Base-by-base conservation (phyloP, 2,329 filamentous ascomycete species). In the Neofusicoccum laricinum region DNA sequence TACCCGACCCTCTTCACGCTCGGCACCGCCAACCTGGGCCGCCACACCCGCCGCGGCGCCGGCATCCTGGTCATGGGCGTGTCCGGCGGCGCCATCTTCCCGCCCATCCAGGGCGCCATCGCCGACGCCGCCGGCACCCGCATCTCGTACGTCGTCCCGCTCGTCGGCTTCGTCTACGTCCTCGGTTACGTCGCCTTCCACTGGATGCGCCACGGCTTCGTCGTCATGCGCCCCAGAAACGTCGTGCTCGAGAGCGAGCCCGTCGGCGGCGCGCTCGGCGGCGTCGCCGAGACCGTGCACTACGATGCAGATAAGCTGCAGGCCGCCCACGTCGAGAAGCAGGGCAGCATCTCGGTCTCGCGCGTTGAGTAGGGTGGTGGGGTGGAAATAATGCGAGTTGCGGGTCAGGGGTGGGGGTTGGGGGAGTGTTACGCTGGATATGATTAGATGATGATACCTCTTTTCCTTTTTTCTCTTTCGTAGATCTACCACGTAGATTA, bases 141-240 rank as follows among this genome's bases (percentile, higher is more conserved):
- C 4, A 78, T 79, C 69, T 80, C 77, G 14, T 81, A 80, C 69
- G 63, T 81, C 25, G 78, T 81, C 0, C 79, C 80, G 4, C 71
- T 80, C 14, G 73, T 78, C 61, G 79, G 79, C 21, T 81, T 81
- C 69, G 64, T 77, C 38, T 76, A 77, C 49, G 80, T 76, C 1
- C 63, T 76, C 15, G 68, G 67, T 14, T 76, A 76, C 55, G 72
- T 73, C 7, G 57, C 68, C 36, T 59, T 69, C 59, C 74, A 76
- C 66, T 76, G 75, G 75, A 15, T 75, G 14, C 66, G 71, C 62
- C 71, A 73, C 50, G 75, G 75, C 21, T 67, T 69, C 25, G 68
- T 72, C 45, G 69, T 77, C 59, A 66, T 74, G 69, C 64, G 72
- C 8, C 69, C 73, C 34, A 77, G 76, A 70, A 70, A 73, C 38